Evolutionary conservation across 805 yeast genomes (phyloP), one percentile per base, ranked within the genome.

Genomic region (Lipomyces yamadae): DNA sequence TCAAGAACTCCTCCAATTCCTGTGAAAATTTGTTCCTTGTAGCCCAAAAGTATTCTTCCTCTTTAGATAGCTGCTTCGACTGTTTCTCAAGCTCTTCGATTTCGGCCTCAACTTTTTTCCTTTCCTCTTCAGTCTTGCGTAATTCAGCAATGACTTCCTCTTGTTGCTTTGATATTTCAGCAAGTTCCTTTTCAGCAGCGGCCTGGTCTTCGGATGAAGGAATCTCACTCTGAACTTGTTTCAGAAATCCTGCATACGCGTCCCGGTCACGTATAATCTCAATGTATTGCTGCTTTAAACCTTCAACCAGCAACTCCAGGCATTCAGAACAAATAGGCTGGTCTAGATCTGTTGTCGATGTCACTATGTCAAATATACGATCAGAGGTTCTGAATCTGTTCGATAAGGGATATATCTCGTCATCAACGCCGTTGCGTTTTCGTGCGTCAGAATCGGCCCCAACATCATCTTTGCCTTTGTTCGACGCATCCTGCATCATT

Each of bases 261-360:
- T 92, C 97, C 70, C 94, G 86, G 73, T 94, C 97, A 68, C 83
- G 83, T 24, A 89, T 85, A 4, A 88, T 84, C 63, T 86, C 90
- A 67, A 90, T 94, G 75, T 90, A 90, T 71, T 88, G 88, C 11
- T 80, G 76, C 73, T 87, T 88, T 76, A 92, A 81, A 64, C 87
- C 88, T 8, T 85, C 86, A 10, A 89, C 80, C 33, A 94, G 77
- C 29, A 83, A 76, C 55, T 83, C 85, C 5, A 95, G 89, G 76
- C 99, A 95, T 56, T 93, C 98, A 32, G 83, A 82, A 73, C 98
- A 94, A 15, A 95, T 86, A 0, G 99, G 99, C 74, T 86, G 87
- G 70, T 91, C 96, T 15, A 94, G 83, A 67, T 88, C 92, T 61
- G 88, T 88, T 68, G 89, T 88, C 4, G 84, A 81, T 0, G 95